Percentiles rank a stretch among this genome's conserved stretches.
Conservation (phyloP, 140 eudicot species). For the Anethum foeniculum region DNA sequence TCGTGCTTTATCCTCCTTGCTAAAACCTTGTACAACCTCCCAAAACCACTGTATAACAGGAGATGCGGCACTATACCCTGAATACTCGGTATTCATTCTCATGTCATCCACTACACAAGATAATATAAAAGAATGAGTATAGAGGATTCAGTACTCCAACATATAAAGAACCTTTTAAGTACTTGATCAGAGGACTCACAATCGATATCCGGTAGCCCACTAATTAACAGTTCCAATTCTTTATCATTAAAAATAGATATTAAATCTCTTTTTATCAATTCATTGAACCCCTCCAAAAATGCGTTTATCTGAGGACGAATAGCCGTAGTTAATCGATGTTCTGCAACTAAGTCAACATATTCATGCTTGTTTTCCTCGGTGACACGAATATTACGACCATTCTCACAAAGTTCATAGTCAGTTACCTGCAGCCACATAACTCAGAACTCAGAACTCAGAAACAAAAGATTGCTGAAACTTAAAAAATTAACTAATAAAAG, state of each 20-base stretch:
- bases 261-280: conserved; percentile 67
- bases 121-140: not conserved
- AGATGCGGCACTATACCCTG: conserved; percentile 91
- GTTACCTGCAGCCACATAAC: conserved; percentile 55
- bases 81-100: conserved; percentile 96
- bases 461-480: not conserved
- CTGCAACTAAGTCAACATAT: conserved; percentile 93
- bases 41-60: conserved; percentile 98
- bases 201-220: conserved; percentile 98
- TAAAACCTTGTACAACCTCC: conserved; percentile 91
- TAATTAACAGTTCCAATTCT: conserved; percentile 84
- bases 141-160: not conserved
- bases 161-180: not conserved
- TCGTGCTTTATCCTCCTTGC: conserved; percentile 98
- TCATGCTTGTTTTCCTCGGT: conserved; percentile 96
- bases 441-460: conserved; percentile 4
- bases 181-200: conserved; percentile 37
- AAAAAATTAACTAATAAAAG: not conserved
- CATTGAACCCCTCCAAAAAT: conserved; percentile 85
- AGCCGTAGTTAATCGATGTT: conserved; percentile 95
- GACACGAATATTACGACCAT: conserved; percentile 91
- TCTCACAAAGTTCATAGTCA: conserved; percentile 84
- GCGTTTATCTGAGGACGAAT: conserved; percentile 98
- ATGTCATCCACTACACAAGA: conserved; percentile 77
- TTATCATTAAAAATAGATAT: conserved; percentile 88